Base-by-base conservation (phyloP, 805 yeast species). In the Wickerhamiella slavikovae region DNA sequence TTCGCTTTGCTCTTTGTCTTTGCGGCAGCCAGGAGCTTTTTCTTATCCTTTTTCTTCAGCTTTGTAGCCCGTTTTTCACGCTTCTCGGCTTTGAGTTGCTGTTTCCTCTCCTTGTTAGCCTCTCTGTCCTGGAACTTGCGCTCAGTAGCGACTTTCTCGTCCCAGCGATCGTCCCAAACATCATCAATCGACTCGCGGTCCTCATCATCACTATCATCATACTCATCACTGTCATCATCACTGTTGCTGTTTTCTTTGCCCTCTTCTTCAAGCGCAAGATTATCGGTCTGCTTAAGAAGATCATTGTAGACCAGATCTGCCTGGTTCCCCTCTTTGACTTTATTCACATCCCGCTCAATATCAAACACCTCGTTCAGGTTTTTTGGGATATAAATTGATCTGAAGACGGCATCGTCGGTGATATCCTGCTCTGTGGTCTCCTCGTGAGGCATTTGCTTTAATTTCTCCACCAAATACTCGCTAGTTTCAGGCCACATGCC, bases 321-420 rank as follows among this genome's bases (percentile, higher is more conserved):
- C 5, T 31, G 36, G 21, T 37, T 35, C 14, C 48, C 47, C 11
- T 30, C 33, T n/a, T 29, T 28, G 14, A 51, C 46, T 24, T 39
- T 36, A 24, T 45, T 45, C 40, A 77, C 79, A 48, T 89, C 98
- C 35, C 93, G 62, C 45, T 89, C 98, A 18, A 52, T 38, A 32
- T 58, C 64, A 30, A 53, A 57, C 3, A 58, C 62, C 33, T 58
- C 58, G 28, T 57, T 58, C 15, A 58, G 43, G 30, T 47, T 89
- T 78, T 48, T 83, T 46, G 56, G 85, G 68, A 54, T 80, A 70
- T 55, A 89, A 53, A 33, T 89, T 4, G 83, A 68, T 47, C 98
- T 60, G 52, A 89, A 89, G 4, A 89, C 70, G 31, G 78, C 92
- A 49, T 89, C 98, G 37, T 76, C 79, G 15, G 68, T 70, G 25